Percentiles rank a stretch among this genome's conserved stretches.
These are phyloP conservation scores for Aspergillus sp. DNA, from an alignment of 2,329 filamentous ascomycete genomes.

Conservation along the genomic window DNA sequence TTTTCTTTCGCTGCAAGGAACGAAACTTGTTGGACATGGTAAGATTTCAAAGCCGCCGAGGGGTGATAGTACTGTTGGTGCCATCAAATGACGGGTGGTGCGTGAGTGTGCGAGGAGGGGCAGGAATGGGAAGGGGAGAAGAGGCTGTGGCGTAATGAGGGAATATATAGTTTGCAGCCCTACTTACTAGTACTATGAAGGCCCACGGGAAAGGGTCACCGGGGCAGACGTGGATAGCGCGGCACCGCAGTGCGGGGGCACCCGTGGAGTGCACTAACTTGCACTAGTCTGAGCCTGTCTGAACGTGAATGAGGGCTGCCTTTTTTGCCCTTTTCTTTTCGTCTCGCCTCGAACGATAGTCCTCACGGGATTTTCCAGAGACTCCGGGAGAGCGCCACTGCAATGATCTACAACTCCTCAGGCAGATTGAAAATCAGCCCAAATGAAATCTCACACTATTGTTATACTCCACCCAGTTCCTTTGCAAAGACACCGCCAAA, in stretches of 20 bases:
- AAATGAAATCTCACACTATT: not conserved
- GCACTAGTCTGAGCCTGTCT: not conserved
- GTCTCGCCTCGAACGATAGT: not conserved
- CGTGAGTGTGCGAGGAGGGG: not conserved
- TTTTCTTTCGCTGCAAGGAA: conserved; percentile 26
- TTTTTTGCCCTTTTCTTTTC: no score
- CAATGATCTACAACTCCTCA: not conserved
- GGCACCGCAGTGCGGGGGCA: conserved; percentile 7
- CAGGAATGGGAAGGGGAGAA: not conserved
- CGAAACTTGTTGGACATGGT: conserved; percentile 21
- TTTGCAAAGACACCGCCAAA: not conserved
- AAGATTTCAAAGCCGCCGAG: not conserved
- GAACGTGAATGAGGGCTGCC: not conserved
- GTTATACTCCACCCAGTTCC: not conserved
- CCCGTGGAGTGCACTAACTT: not conserved
- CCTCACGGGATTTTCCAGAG: not conserved
- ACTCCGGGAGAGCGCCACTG: not conserved
- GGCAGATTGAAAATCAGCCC: not conserved
- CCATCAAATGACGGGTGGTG: not conserved
- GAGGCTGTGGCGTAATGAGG: not conserved
- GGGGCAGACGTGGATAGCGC: conserved; percentile 9
- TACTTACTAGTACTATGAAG: not conserved
- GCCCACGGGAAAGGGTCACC: conserved; percentile 9
- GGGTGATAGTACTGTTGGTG: not conserved
- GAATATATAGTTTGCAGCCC: conserved; percentile 10